Base-by-base conservation (phyloP, 108 stramenopile genomes). In the Cylindrotheca fusiformis region DNA sequence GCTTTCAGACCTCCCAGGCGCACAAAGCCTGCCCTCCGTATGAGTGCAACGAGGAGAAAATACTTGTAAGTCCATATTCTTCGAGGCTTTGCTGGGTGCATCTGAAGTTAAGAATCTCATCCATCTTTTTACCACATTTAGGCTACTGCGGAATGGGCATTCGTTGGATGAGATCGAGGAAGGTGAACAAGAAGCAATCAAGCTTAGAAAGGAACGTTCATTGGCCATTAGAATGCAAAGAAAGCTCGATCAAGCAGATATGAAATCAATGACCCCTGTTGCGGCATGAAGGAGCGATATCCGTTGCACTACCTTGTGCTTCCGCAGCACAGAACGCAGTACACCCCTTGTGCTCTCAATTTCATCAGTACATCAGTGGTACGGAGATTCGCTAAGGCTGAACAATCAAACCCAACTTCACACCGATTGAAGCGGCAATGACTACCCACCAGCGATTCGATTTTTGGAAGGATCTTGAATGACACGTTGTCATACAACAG, bases 141-240 rank as follows among this genome's bases (percentile, higher is more conserved):
- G 60, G 23, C 25, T 63, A 52, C 31, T 63, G 4, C 29, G 52
- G 36, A 52, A 46, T 27, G 63, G 63, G 0, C 51, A 63, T 24
- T 25, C 63, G 10, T 5, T 5, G 20, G 36, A 53, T 32, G 63
- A 63, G 20, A 52, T 63, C 3, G 27, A 53, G 17, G n/a, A 8
- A n/a, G 49, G 48, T 3, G 14, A 47, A 10, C 12, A 3, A 17
- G 29, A 63, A 53, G 63, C 63, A 23, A 2, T n/a, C 1, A 52
- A 19, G 20, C 48, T 48, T n/a, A 30, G 52, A 5, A 19, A 52
- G 36, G 27, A 63, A 28, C 28, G 63, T 8, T 24, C 52, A 4
- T 32, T 49, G 49, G 41, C 63, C 6, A 63, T 63, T 53, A 6
- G 36, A 10, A 6, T 41, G 14, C 36, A 41, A 14, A 6, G 36